A percentile compares a stretch with the other conserved stretches of the same genome.
Evolutionary conservation across 441 rosid genomes (phyloP).

Genomic region (Euphorbia celastroides): DNA sequence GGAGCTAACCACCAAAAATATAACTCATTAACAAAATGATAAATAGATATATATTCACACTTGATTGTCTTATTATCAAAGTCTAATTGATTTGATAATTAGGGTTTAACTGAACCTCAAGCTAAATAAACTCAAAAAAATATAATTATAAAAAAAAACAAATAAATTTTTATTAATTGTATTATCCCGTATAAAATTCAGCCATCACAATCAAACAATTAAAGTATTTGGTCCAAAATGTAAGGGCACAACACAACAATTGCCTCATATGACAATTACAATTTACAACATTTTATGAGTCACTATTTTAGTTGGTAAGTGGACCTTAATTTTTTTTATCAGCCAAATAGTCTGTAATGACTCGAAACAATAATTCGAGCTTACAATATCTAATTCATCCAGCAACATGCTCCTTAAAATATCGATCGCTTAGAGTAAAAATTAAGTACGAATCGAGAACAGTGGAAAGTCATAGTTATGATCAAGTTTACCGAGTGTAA

Average conservation of each 20-base stretch:
- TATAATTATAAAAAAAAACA: background rate
- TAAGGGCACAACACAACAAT: background rate
- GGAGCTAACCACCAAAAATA: background rate
- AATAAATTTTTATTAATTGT: background rate
- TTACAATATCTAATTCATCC: no score
- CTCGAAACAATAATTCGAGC: no score
- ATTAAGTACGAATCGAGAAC: no score
- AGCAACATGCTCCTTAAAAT: no score
- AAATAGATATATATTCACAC: background rate
- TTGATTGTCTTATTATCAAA: slow-evolving; percentile 10
- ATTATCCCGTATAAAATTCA: background rate
- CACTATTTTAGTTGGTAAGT: slow-evolving; percentile 10
- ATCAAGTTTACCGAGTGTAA: no score
- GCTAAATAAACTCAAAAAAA: background rate
- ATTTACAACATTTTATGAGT: background rate
- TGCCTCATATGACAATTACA: slow-evolving; percentile 13
- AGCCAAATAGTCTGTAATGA: background rate
- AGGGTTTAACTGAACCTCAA: background rate
- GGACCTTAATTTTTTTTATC: slow-evolving; percentile 11
- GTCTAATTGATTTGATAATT: background rate
- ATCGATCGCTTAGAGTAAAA: no score
- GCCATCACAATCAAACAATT: slow-evolving; percentile 4
- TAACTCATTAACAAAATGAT: no score
- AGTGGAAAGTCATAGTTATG: no score
- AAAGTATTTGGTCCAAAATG: slow-evolving; percentile 1